These are phyloP conservation scores for Coemansia umbellata DNA, from an alignment of 192 early-diverging fungal genomes.

Conservation along the genomic window DNA sequence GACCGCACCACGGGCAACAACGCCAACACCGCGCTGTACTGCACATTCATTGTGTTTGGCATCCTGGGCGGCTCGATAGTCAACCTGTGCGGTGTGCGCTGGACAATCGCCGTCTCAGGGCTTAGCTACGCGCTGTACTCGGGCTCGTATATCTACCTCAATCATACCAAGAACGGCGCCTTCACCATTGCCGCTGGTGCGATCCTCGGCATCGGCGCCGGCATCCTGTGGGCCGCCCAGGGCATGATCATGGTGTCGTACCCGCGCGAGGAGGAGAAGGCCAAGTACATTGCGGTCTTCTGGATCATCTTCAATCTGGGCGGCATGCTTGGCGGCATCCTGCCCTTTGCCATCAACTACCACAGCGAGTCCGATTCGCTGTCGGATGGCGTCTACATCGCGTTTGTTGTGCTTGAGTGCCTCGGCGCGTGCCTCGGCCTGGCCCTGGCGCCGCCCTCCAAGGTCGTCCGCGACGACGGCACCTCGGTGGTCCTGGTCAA, in stretches of 20 bases:
- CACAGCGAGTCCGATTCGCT: conserved; percentile 46
- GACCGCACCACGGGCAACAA: conserved; percentile 58
- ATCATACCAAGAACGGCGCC: conserved; percentile 51
- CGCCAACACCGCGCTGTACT: conserved; percentile 70
- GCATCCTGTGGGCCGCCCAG: conserved; percentile 71
- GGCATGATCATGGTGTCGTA: conserved; percentile 82
- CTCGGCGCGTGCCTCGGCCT: conserved; percentile 58
- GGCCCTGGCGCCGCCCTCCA: conserved; percentile 55
- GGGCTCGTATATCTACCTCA: conserved; percentile 63
- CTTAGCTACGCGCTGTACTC: conserved; percentile 70
- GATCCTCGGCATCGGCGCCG: conserved; percentile 73
- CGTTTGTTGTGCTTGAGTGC: conserved; percentile 70
- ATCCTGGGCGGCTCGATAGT: conserved; percentile 68
- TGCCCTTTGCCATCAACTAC: conserved; percentile 67
- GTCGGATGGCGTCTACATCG: conserved; percentile 67
- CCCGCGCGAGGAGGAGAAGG: conserved; percentile 73
- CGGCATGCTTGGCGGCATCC: conserved; percentile 69
- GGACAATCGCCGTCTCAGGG: conserved; percentile 60
- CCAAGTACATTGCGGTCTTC: conserved; percentile 74
- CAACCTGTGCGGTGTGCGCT: conserved; percentile 69
- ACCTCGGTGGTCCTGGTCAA: conserved; percentile 59
- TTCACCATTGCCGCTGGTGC: conserved; percentile 73
- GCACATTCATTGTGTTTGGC: conserved; percentile 71
- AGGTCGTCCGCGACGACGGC: conserved; percentile 67
- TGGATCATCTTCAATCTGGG: conserved; percentile 84